Evolutionary conservation across 352 stramenopile genomes (phyloP).

Genomic region (Pythium monospermum): DNA sequence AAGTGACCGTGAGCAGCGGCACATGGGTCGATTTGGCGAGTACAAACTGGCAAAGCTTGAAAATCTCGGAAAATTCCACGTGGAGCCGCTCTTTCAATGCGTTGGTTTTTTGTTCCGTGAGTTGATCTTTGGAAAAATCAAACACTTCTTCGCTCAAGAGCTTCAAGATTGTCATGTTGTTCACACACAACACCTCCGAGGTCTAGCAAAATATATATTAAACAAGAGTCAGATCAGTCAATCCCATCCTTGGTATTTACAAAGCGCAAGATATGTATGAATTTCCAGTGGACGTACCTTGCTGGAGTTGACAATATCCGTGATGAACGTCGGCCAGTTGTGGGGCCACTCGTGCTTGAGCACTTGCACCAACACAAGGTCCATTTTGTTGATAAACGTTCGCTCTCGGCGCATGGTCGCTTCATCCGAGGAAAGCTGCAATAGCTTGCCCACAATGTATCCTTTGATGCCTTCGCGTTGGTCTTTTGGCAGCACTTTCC

Average conservation of each 20-base stretch:
- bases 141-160: conserved; percentile 99
- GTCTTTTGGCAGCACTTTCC: conserved; percentile 95
- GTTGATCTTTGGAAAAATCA: conserved; percentile 98
- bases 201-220: no score
- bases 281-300: conserved; percentile 80
- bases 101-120: conserved; percentile 98
- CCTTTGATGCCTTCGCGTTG: conserved; percentile 98
- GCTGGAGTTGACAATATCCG: conserved; percentile 92
- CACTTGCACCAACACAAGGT: conserved; percentile 97
- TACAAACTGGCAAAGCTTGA: conserved; percentile 98
- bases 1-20: conserved; percentile 92
- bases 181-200: conserved; percentile 98
- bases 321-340: conserved; percentile 99
- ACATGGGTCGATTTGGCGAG: conserved; percentile 92
- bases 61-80: conserved; percentile 98
- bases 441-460: conserved; percentile 97
- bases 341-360: conserved; percentile 99
- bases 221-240: neutral
- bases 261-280: no score
- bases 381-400: conserved; percentile 95
- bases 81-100: conserved; percentile 97
- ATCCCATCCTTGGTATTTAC: neutral
- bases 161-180: conserved; percentile 99
- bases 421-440: conserved; percentile 91
- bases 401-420: conserved; percentile 81